Conservation (phyloP, 2,329 filamentous ascomycete genomes). For the Acephala macrosclerotiorum region DNA sequence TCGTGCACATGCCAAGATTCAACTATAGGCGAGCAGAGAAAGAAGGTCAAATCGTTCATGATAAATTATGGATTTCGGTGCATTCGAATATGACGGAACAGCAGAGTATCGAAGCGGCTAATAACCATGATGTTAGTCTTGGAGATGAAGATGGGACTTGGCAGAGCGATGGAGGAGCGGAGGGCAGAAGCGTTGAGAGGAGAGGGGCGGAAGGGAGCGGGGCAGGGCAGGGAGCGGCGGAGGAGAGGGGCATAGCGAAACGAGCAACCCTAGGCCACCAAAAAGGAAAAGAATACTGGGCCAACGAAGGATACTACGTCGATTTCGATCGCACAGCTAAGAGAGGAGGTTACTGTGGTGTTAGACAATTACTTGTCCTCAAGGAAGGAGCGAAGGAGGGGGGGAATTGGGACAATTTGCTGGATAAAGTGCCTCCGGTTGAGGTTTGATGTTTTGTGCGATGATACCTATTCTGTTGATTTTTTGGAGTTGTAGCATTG, state of each 20-base stretch:
- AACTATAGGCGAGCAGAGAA: conserved; percentile 68
- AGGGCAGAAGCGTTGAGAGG: too few relatives aligned
- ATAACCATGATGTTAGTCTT: conserved; percentile 32
- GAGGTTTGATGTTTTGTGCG: conserved; percentile 22
- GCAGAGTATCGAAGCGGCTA: conserved; percentile 32
- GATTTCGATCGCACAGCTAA: conserved; percentile 53
- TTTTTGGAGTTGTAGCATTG: too few relatives aligned
- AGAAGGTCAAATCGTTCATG: conserved; percentile 60
- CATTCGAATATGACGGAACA: conserved; percentile 37
- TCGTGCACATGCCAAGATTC: conserved; percentile 62
- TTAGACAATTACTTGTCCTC: conserved; percentile 59
- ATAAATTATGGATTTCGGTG: conserved; percentile 56
- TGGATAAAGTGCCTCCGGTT: conserved; percentile 39
- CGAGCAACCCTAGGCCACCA: conserved; percentile 36
- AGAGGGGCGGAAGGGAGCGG: too few relatives aligned
- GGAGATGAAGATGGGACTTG: conserved; percentile 20
- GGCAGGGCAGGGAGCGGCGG: too few relatives aligned
- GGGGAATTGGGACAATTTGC: conserved; percentile 44
- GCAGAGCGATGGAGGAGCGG: neutral
- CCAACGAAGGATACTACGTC: conserved; percentile 47
- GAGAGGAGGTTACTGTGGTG: conserved; percentile 63
- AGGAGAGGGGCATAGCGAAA: too few relatives aligned
- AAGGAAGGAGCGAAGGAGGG: conserved; percentile 40
- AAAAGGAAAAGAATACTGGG: conserved; percentile 37
- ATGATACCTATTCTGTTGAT: too few relatives aligned